Evolutionary conservation across 108 stramenopile species (phyloP).

Genomic region (Stephanodiscus triporus): DNA sequence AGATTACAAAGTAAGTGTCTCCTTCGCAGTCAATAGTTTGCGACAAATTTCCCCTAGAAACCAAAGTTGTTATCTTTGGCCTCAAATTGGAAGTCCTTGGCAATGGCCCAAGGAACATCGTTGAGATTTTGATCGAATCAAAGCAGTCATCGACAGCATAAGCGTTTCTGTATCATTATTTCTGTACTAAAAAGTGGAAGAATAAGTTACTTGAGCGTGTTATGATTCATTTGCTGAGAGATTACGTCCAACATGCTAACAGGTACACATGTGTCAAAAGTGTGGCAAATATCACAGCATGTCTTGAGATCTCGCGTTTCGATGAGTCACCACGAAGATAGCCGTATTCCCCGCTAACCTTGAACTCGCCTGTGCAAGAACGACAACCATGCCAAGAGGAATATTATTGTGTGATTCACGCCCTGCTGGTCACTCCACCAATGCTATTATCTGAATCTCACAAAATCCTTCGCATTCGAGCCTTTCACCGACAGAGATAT

Average conservation of each 20-base stretch:
- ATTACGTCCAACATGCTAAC: conserved; percentile 87
- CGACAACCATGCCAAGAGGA: conserved; percentile 97
- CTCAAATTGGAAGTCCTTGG: conserved; percentile 89
- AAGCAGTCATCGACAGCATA: conserved; percentile 59
- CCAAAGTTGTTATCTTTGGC: conserved; percentile 19
- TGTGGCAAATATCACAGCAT: not conserved
- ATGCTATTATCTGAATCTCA: conserved; percentile 93
- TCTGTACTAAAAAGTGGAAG: conserved; percentile 47
- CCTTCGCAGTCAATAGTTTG: not conserved
- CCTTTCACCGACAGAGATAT: conserved; percentile 93
- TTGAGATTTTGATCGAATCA: conserved; percentile 97
- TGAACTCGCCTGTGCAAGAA: conserved; percentile 95
- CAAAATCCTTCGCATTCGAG: conserved; percentile 94
- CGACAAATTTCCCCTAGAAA: not conserved
- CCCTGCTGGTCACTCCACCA: conserved; percentile 98
- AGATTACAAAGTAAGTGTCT: too few relatives aligned
- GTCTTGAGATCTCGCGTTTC: not conserved
- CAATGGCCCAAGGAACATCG: conserved; percentile 95
- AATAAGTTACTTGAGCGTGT: not conserved
- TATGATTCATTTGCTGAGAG: conserved; percentile 94
- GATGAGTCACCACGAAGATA: not conserved
- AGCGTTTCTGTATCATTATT: conserved; percentile 80
- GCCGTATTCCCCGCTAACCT: conserved; percentile 39
- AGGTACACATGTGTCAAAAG: conserved; percentile 85
- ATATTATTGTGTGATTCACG: conserved; percentile 92